A percentile compares a stretch with the other conserved stretches of the same genome.
These are phyloP conservation scores for Wickerhamiella lipophila DNA, from an alignment of 805 yeast species.

Conservation along the genomic window DNA sequence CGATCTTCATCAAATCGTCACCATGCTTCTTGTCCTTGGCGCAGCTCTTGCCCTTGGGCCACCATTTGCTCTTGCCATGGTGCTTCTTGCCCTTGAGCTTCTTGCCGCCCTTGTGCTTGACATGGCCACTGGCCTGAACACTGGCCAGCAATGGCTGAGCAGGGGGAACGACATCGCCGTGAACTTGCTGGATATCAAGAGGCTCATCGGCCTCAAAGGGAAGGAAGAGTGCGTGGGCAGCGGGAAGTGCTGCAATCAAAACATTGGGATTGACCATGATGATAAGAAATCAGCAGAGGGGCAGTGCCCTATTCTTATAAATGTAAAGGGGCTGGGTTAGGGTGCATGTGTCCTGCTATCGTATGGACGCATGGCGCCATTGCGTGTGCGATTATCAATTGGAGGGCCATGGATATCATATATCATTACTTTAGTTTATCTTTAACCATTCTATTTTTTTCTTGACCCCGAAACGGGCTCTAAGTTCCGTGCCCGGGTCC, in stretches of 20 bases:
- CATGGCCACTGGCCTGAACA: slow-evolving; percentile 2
- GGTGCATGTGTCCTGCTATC: slow-evolving; percentile 6
- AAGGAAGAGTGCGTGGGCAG: slow-evolving; percentile 21
- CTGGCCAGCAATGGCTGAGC: slow-evolving; percentile 6
- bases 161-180: slow-evolving; percentile 8
- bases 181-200: slow-evolving; percentile 1
- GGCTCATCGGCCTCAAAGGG: slow-evolving; percentile 18
- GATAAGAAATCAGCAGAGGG: slow-evolving; percentile 3
- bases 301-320: background rate
- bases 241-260: slow-evolving; percentile 17
- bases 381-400: background rate
- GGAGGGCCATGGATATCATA: background rate
- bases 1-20: background rate
- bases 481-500: background rate
- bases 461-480: background rate
- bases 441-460: background rate
- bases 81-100: slow-evolving; percentile 3
- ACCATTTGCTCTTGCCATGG: background rate
- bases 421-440: background rate
- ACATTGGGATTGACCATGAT: slow-evolving; percentile 23
- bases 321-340: slow-evolving; percentile 10
- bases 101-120: slow-evolving; percentile 1
- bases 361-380: slow-evolving; percentile 2
- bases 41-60: slow-evolving; percentile 2
- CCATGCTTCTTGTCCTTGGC: slow-evolving; percentile 6